Evolutionary conservation across 2,329 filamentous ascomycete genomes (phyloP).

Genomic region (Aspergillus niger): DNA sequence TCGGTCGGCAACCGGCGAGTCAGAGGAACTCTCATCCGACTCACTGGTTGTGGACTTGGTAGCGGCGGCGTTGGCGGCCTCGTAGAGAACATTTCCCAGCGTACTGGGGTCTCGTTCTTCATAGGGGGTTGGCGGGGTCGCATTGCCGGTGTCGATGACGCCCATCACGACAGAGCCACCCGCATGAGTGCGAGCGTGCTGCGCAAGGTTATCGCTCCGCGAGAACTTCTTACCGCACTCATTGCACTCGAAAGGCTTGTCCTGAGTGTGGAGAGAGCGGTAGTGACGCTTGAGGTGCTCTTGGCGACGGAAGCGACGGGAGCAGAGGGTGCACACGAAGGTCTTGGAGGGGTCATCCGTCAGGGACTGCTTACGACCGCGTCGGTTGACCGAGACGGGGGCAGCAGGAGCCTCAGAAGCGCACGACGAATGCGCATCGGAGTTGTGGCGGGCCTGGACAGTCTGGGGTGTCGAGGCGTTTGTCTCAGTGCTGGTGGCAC

Average conservation of each 20-base stretch:
- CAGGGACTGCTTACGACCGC: conserved; percentile 95
- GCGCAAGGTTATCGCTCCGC: conserved; percentile 92
- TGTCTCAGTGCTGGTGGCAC: conserved; percentile 37
- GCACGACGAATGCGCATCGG: conserved; percentile 52
- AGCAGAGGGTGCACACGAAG: conserved; percentile 95
- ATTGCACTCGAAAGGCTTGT: conserved; percentile 96
- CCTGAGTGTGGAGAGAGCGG: conserved; percentile 94
- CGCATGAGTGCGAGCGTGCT: conserved; percentile 92
- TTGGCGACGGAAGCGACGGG: conserved; percentile 94
- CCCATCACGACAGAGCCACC: conserved; percentile 89
- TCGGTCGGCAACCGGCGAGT: conserved; percentile 41
- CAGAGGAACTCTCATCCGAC: conserved; percentile 41
- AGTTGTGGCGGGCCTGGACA: conserved; percentile 47
- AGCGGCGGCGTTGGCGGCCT: conserved; percentile 72
- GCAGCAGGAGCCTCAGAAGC: conserved; percentile 42
- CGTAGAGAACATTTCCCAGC: conserved; percentile 78
- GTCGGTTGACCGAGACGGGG: conserved; percentile 71
- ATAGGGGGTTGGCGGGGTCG: conserved; percentile 42
- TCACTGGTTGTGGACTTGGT: conserved; percentile 56
- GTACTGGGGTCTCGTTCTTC: conserved; percentile 64
- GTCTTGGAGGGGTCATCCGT: conserved; percentile 98
- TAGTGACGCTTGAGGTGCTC: conserved; percentile 99
- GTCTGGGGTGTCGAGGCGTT: conserved; percentile 44
- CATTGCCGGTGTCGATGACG: conserved; percentile 72
- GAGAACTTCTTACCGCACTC: conserved; percentile 99